These are phyloP conservation scores for Arthrobotrys iridis DNA, from an alignment of 2,329 filamentous ascomycete genomes.

Conservation along the genomic window DNA sequence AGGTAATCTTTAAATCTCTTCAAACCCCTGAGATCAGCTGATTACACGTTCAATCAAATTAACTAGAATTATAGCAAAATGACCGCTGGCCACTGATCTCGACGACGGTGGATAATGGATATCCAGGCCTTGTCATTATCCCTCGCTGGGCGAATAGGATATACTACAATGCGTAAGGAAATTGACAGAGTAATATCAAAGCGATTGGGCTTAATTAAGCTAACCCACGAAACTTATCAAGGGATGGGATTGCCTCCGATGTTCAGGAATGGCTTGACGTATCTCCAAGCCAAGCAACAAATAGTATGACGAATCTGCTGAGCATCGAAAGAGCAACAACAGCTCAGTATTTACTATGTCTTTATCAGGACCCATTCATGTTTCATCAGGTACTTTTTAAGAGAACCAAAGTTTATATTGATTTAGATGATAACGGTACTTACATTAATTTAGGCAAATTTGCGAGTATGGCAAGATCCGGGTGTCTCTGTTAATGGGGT, in stretches of 20 bases:
- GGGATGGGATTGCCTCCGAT: slow-evolving; percentile 69
- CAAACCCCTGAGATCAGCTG: not conserved
- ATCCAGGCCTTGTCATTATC: slow-evolving; percentile 68
- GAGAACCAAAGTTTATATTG: not conserved
- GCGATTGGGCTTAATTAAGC: not conserved
- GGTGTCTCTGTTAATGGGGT: slow-evolving; percentile 58
- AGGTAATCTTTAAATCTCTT: not conserved
- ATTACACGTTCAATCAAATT: not conserved
- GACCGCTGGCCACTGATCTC: slow-evolving; percentile 69
- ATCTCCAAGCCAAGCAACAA: slow-evolving; percentile 64
- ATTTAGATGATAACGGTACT: not conserved
- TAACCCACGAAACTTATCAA: not conserved
- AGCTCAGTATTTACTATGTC: slow-evolving; percentile 68
- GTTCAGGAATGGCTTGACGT: slow-evolving; percentile 72
- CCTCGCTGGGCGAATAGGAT: slow-evolving; percentile 72
- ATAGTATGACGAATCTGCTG: slow-evolving; percentile 67
- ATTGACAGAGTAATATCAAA: not conserved
- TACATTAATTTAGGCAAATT: slow-evolving; percentile 65
- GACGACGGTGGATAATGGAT: slow-evolving; percentile 67
- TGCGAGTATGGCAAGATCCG: slow-evolving; percentile 31
- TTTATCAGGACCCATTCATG: slow-evolving; percentile 70
- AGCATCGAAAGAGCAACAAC: slow-evolving; percentile 67
- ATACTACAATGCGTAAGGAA: slow-evolving; percentile 68
- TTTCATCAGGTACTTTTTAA: slow-evolving; percentile 68
- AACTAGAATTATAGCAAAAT: slow-evolving; percentile 61